phyloP scores from a whole-genome alignment of 2,329 filamentous ascomycete genomes.

The Fusarium decemcellulare region DNA sequence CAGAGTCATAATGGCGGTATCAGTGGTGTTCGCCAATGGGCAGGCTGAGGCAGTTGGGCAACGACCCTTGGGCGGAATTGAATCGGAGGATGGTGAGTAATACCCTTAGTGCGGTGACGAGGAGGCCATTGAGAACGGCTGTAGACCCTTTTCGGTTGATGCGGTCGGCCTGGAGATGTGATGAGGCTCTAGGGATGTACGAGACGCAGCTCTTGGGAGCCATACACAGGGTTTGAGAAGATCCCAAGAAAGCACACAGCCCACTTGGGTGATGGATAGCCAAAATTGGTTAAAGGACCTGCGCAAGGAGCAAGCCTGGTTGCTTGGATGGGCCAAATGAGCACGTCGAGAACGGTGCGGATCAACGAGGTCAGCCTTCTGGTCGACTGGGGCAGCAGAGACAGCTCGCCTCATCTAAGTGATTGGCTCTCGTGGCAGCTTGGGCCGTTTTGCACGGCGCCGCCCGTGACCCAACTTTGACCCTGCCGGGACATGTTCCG shows the following conservation, averaged over 20 bases:
- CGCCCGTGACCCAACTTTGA: conserved; percentile 43
- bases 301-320: conserved; percentile 33
- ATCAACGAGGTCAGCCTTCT: conserved; percentile 39
- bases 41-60: conserved; percentile 39
- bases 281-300: conserved; percentile 41
- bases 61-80: conserved; percentile 34
- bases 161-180: conserved; percentile 36
- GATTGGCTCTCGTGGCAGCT: conserved; percentile 44
- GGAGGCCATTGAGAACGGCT: conserved; percentile 36
- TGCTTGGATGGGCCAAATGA: conserved; percentile 39
- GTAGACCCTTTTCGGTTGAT: conserved; percentile 29
- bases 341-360: conserved; percentile 29
- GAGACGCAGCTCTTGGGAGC: conserved; percentile 33
- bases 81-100: conserved; percentile 38
- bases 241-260: conserved; percentile 37
- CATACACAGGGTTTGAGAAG: conserved; percentile 40
- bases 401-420: conserved; percentile 43
- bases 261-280: conserved; percentile 37
- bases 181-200: conserved; percentile 42
- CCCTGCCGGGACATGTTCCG: conserved; percentile 44
- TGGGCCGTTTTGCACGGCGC: conserved; percentile 47
- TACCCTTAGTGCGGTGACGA: conserved; percentile 37
- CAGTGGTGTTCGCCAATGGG: conserved; percentile 41
- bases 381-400: conserved; percentile 32
- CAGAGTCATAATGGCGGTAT: conserved; percentile 48